A percentile compares a stretch with the other conserved stretches of the same genome.
Evolutionary conservation across 345 rosid species (phyloP).

Genomic region (Capsella bursapastoris): DNA sequence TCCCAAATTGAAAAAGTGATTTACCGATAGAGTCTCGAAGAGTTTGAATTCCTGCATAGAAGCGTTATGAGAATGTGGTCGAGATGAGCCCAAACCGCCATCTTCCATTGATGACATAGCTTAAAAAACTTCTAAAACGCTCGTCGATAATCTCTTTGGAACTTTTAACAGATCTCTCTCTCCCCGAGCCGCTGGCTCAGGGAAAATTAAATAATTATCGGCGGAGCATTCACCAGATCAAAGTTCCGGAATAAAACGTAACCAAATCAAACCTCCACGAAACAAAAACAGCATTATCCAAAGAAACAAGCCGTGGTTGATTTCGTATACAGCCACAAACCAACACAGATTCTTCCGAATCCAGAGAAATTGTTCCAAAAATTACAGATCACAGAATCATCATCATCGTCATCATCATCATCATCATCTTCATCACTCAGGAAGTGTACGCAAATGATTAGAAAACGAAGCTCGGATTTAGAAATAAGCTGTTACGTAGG

Average conservation of each 20-base stretch:
- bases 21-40: conserved; percentile 44
- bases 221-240: conserved; percentile 32
- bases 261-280: conserved; percentile 18
- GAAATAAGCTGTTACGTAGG: background rate
- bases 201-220: conserved; percentile 12
- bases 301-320: background rate
- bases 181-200: conserved; percentile 43
- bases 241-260: conserved; percentile 18
- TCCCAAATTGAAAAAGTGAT: background rate
- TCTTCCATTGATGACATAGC: conserved; percentile 18
- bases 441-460: background rate
- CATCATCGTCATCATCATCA: no score
- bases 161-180: conserved; percentile 12
- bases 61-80: conserved; percentile 7
- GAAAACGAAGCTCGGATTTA: background rate
- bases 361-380: no score
- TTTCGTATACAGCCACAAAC: background rate
- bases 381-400: background rate
- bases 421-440: background rate
- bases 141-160: background rate
- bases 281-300: background rate
- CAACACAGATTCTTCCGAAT: no score
- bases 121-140: background rate
- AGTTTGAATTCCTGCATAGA: conserved; percentile 38
- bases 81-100: background rate